These are phyloP conservation scores for Candida tammaniensis DNA, from an alignment of 805 yeast species.

Conservation along the genomic window DNA sequence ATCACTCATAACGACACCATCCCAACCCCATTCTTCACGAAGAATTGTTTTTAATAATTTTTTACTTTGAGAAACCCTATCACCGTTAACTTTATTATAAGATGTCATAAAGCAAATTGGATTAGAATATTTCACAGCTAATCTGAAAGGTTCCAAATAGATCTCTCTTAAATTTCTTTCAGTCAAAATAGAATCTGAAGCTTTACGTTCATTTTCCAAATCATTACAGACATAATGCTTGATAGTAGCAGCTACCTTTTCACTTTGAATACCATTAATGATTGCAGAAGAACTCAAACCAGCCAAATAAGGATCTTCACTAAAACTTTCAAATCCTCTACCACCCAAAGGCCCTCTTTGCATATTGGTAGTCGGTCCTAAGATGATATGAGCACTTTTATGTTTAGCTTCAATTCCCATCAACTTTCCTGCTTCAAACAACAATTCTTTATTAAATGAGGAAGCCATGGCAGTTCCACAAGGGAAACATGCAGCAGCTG, in stretches of 20 bases:
- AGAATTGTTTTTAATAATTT: constrained; percentile 22
- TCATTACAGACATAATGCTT: constrained; percentile 34
- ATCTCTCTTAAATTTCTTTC: constrained; percentile 32
- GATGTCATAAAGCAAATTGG: constrained; percentile 31
- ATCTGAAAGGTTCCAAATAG: constrained; percentile 31
- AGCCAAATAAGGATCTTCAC: constrained; percentile 31
- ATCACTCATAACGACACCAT: constrained; percentile 33
- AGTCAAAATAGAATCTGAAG: constrained; percentile 26
- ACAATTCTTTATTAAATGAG: constrained; percentile 34
- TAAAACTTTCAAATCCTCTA: constrained; percentile 31
- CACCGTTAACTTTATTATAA: constrained; percentile 32
- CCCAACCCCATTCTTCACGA: constrained; percentile 30
- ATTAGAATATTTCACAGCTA: constrained; percentile 28
- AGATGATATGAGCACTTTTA: constrained; percentile 28
- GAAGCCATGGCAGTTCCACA: constrained; percentile 34
- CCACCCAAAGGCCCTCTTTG: constrained; percentile 35
- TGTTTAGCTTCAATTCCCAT: constrained; percentile 32
- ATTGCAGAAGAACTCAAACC: constrained; percentile 26
- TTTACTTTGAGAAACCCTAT: constrained; percentile 24
- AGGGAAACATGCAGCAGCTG: constrained; percentile 31
- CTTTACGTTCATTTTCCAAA: constrained; percentile 29
- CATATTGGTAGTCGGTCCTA: constrained; percentile 33
- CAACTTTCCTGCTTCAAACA: constrained; percentile 26
- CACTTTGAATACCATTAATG: constrained; percentile 27
- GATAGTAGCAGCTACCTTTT: constrained; percentile 29